phyloP scores from a whole-genome alignment of 1,284 basidiomycete species.

The Calocybe gambosa region DNA sequence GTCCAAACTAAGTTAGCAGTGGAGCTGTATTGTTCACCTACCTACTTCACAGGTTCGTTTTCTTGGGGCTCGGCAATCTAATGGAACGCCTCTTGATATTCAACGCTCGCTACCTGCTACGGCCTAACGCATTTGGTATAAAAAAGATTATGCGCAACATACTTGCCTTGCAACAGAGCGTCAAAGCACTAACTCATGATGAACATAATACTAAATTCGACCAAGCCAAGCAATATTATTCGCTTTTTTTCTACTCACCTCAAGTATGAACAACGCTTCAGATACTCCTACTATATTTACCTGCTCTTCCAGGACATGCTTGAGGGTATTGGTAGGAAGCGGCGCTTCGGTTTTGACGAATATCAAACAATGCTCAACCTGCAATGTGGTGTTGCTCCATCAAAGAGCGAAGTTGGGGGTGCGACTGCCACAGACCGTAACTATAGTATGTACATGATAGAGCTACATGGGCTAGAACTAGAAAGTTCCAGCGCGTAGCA shows the following conservation, averaged over 20 bases:
- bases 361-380: conserved; percentile 86
- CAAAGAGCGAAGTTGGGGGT: conserved; percentile 40
- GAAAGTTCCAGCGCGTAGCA: conserved; percentile 37
- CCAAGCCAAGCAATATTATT: conserved; percentile 76
- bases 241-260: conserved; percentile 69
- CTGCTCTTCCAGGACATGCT: conserved; percentile 59
- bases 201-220: conserved; percentile 66
- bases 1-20: conserved; percentile 19
- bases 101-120: conserved; percentile 66
- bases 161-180: conserved; percentile 86
- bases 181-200: conserved; percentile 72
- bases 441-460: conserved; percentile 77
- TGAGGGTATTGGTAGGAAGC: conserved; percentile 56
- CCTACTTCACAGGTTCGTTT: conserved; percentile 70
- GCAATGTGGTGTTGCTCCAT: conserved; percentile 76
- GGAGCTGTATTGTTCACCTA: conserved; percentile 7
- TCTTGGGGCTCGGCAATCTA: conserved; percentile 81
- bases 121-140: conserved; percentile 75
- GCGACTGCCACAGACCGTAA: conserved; percentile 57
- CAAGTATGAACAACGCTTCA: conserved; percentile 43
- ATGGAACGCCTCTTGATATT: conserved; percentile 82
- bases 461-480: conserved; percentile 73
- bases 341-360: conserved; percentile 79
- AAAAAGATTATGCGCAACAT: conserved; percentile 90
- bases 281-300: neutral